Evolutionary conservation across 331 rosid species (phyloP).

Genomic region (Acacia pycnantha): DNA sequence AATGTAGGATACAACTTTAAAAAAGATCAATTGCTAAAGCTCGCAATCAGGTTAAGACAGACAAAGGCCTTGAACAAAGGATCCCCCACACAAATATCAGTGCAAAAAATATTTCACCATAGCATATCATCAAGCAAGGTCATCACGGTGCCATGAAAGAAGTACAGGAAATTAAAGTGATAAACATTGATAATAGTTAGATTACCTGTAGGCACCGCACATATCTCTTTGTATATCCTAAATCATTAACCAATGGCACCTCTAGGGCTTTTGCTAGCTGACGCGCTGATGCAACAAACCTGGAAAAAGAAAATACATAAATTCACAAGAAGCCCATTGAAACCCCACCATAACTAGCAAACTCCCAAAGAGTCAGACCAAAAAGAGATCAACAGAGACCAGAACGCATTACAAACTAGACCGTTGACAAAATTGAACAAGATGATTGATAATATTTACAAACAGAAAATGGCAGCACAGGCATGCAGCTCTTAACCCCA

Average conservation of each 20-base stretch:
- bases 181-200: not conserved
- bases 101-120: not conserved
- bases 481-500: not conserved
- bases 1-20: not conserved
- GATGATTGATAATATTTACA: not conserved
- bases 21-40: not conserved
- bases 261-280: constrained; percentile 97
- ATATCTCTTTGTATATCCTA: constrained; percentile 98
- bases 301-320: constrained; percentile 27
- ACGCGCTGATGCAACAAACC: constrained; percentile 94
- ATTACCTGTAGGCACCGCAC: constrained; percentile 95
- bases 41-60: not conserved
- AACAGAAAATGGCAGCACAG: not conserved
- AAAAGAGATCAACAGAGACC: constrained; percentile 19
- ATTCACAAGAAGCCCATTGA: not conserved
- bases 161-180: not conserved
- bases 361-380: constrained; percentile 28
- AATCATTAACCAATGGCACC: constrained; percentile 98
- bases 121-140: not conserved
- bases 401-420: constrained; percentile 17
- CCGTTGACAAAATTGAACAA: constrained; percentile 20
- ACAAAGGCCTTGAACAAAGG: not conserved
- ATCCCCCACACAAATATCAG: not conserved
- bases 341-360: constrained; percentile 4
- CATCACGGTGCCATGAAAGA: not conserved